Conservation (phyloP, 108 stramenopile genomes). For the Nitzschia palea region DNA sequence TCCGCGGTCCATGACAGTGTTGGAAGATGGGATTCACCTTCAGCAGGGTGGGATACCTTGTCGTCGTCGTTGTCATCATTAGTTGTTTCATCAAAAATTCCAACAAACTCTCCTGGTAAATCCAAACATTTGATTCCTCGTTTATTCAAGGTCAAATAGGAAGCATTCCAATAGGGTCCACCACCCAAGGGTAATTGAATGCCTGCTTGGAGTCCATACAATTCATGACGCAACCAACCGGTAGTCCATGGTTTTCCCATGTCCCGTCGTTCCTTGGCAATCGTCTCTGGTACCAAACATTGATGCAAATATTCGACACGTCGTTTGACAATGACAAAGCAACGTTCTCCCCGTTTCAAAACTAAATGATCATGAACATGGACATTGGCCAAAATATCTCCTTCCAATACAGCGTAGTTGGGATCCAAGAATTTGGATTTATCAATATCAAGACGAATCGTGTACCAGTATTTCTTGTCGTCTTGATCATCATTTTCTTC, state of each 20-base stretch:
- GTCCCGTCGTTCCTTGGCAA: neutral
- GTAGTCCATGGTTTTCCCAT: constrained; percentile 4
- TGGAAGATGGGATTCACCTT: neutral
- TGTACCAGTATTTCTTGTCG: neutral
- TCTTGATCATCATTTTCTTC: neutral
- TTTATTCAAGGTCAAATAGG: neutral
- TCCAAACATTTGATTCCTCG: constrained; percentile 17
- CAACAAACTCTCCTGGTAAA: constrained; percentile 3
- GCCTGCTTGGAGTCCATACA: neutral
- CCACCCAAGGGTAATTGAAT: neutral
- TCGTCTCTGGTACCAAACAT: neutral
- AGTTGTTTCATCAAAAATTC: neutral
- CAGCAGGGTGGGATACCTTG: neutral
- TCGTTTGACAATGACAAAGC: neutral
- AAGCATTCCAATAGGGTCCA: neutral
- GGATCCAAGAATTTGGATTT: constrained; percentile 24
- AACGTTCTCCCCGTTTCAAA: constrained; percentile 1
- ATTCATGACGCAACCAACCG: constrained; percentile 16
- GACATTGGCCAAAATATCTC: neutral
- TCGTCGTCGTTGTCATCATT: no score
- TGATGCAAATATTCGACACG: neutral
- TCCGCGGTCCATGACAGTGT: neutral
- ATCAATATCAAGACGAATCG: neutral
- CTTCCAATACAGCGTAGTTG: constrained; percentile 8
- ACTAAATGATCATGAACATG: neutral